Percentiles rank a stretch among this genome's conserved stretches.
Evolutionary conservation across 768 basidiomycete genomes (phyloP).

Genomic region (Coprinellus micaceus): DNA sequence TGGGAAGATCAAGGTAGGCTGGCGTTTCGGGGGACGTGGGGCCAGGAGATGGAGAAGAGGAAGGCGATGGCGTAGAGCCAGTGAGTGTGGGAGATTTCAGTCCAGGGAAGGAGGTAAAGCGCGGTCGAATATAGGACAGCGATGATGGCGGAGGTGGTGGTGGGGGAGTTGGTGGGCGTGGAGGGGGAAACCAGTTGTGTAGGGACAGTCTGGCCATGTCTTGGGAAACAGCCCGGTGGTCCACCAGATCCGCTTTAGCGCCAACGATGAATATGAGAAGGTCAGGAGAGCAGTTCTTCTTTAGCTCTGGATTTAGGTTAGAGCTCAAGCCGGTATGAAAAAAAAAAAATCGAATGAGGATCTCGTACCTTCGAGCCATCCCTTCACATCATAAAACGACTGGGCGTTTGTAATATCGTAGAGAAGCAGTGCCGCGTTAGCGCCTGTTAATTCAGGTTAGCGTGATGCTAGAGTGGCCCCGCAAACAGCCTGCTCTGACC

Average conservation of each 20-base stretch:
- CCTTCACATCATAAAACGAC: conserved; percentile 86
- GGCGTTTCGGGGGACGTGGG: conserved; percentile 54
- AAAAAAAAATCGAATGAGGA: conserved; percentile 11
- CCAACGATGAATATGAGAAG: conserved; percentile 95
- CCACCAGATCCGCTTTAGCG: conserved; percentile 79
- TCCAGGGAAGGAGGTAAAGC: conserved; percentile 70
- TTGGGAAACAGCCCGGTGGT: conserved; percentile 70
- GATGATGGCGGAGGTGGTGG: conserved; percentile 57
- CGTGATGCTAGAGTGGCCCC: conserved; percentile 16
- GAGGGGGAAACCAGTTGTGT: conserved; percentile 86
- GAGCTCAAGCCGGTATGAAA: conserved; percentile 12
- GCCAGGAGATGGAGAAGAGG: conserved; percentile 37
- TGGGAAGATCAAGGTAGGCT: conserved; percentile 60
- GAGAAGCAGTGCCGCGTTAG: conserved; percentile 88
- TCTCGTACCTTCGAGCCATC: conserved; percentile 81
- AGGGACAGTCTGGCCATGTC: conserved; percentile 82
- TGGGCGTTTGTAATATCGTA: conserved; percentile 92
- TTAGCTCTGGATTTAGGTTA: conserved; percentile 57
- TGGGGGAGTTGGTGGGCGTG: conserved; percentile 61
- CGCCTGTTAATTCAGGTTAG: conserved; percentile 44
- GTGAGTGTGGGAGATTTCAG: conserved; percentile 55
- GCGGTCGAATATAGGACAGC: conserved; percentile 73
- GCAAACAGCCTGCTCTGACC: conserved; percentile 28
- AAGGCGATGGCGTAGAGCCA: conserved; percentile 20
- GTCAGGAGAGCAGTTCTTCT: conserved; percentile 85